phyloP scores from a whole-genome alignment of 495 filamentous ascomycete genomes.

The Xylaria acuta region DNA sequence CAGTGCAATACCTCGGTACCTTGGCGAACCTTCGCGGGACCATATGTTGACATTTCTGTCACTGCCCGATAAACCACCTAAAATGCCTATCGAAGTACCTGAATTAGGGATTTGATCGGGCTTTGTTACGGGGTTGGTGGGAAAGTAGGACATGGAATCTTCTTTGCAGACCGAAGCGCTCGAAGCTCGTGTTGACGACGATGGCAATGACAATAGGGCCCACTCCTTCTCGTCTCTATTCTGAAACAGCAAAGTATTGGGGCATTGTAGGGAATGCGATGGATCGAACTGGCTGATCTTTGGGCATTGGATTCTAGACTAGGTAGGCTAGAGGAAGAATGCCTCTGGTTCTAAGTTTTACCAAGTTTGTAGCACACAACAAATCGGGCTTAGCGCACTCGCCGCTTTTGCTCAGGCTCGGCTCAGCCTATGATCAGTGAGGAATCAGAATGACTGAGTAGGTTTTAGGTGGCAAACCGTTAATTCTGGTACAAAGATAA shows the following conservation, averaged over 20 bases:
- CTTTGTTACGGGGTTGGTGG: neutral
- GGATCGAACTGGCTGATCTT: too few relatives aligned
- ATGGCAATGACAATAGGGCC: neutral
- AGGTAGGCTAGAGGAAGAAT: too few relatives aligned
- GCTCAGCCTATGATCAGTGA: neutral
- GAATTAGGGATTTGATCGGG: neutral
- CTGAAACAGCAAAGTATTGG: too few relatives aligned
- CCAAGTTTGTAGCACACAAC: neutral
- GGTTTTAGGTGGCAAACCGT: too few relatives aligned
- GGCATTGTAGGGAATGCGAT: too few relatives aligned
- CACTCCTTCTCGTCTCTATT: neutral
- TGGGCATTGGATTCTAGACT: too few relatives aligned
- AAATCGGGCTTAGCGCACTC: slow-evolving; percentile 1
- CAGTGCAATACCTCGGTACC: neutral
- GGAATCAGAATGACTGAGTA: too few relatives aligned
- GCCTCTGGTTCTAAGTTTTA: too few relatives aligned
- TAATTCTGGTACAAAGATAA: too few relatives aligned
- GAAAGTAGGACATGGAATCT: neutral
- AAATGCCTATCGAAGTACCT: neutral
- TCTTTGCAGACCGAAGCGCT: neutral
- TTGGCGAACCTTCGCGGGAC: neutral
- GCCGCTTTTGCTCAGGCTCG: neutral
- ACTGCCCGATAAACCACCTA: neutral
- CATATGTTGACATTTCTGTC: neutral
- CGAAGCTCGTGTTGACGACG: neutral